These are phyloP conservation scores for Clonostachys chloroleuca DNA, from an alignment of 2,329 filamentous ascomycete species.

Conservation along the genomic window DNA sequence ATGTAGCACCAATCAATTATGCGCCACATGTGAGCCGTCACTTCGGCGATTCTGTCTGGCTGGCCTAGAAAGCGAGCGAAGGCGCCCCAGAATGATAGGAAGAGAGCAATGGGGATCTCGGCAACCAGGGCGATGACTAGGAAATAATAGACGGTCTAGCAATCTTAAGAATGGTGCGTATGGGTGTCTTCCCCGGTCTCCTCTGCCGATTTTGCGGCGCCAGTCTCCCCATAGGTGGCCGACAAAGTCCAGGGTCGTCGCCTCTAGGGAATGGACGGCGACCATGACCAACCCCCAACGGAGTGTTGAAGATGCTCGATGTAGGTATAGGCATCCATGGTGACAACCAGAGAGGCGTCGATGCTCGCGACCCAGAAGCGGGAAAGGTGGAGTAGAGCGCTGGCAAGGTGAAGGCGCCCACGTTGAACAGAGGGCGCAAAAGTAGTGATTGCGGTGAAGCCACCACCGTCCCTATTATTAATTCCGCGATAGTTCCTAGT, in stretches of 20 bases:
- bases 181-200: slow-evolving; percentile 7
- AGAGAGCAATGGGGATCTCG: slow-evolving; percentile 59
- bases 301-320: slow-evolving; percentile 66
- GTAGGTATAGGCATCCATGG: too few species aligned
- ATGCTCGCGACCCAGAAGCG: slow-evolving; percentile 71
- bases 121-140: slow-evolving; percentile 46
- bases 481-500: too few species aligned
- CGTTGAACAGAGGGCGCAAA: too few species aligned
- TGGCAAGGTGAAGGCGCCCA: slow-evolving; percentile 63
- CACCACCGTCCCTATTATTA: too few species aligned
- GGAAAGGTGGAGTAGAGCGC: slow-evolving; percentile 64
- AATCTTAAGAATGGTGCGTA: slow-evolving; percentile 26
- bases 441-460: slow-evolving; percentile 23
- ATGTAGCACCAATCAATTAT: slow-evolving; percentile 65
- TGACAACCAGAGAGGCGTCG: slow-evolving; percentile 42
- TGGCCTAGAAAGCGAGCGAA: slow-evolving; percentile 61
- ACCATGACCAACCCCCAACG: slow-evolving; percentile 74
- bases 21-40: slow-evolving; percentile 63
- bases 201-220: slow-evolving; percentile 20
- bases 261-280: slow-evolving; percentile 62
- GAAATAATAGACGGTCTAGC: slow-evolving; percentile 45
- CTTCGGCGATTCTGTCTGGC: slow-evolving; percentile 50
- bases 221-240: slow-evolving; percentile 61
- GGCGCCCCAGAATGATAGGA: slow-evolving; percentile 54
- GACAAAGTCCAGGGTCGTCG: slow-evolving; percentile 59